These are phyloP conservation scores for Suhomyces ambrosiae DNA, from an alignment of 1,139 yeast genomes.

Conservation along the genomic window DNA sequence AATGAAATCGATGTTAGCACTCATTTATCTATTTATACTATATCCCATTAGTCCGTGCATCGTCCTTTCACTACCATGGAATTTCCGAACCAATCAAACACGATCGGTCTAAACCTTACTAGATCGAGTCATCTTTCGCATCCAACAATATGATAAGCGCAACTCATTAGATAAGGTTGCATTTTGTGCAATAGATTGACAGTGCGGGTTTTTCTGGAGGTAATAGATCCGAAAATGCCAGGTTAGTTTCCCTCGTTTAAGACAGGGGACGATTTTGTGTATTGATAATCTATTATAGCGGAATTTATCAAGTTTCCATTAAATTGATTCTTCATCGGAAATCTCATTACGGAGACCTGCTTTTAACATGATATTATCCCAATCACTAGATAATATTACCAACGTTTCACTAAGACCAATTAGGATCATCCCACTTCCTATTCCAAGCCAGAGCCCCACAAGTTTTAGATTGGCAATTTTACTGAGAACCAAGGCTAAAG, in stretches of 20 bases:
- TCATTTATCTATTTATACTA: no score
- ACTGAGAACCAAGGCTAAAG: slow-evolving; percentile 67
- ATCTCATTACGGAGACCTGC: slow-evolving; percentile 31
- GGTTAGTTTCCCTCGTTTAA: not conserved
- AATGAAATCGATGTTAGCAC: no score
- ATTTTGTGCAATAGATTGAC: slow-evolving; percentile 2
- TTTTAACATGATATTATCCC: slow-evolving; percentile 42
- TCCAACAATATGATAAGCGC: not conserved
- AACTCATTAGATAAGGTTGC: slow-evolving; percentile 2
- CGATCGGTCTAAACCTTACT: not conserved
- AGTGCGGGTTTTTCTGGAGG: slow-evolving; percentile 1
- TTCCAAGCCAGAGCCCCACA: slow-evolving; percentile 86
- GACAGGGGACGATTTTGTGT: not conserved
- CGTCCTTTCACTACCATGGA: no score
- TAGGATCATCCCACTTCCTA: slow-evolving; percentile 70
- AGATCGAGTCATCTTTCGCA: slow-evolving; percentile 4
- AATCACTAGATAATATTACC: slow-evolving; percentile 41
- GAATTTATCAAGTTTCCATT: no score
- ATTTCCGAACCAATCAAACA: not conserved
- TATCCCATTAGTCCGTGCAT: no score
- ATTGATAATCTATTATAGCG: no score
- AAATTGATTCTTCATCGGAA: slow-evolving; percentile 18
- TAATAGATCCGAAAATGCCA: not conserved
- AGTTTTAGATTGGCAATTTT: slow-evolving; percentile 55
- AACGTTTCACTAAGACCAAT: slow-evolving; percentile 64